Evolutionary conservation across 805 yeast genomes (phyloP).

Genomic region (Myxozyma geophila): DNA sequence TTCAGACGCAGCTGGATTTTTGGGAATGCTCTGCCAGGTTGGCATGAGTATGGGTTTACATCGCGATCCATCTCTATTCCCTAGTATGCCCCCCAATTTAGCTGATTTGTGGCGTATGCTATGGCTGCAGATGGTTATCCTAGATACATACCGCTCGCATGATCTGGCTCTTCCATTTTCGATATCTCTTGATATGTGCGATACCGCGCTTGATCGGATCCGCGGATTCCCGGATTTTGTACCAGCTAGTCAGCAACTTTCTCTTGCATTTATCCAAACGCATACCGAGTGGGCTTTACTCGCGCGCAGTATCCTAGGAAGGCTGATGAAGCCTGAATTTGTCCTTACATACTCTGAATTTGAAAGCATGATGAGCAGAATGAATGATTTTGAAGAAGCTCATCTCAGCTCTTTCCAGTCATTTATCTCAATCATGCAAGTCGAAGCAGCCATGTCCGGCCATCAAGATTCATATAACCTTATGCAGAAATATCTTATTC

Average conservation of each 20-base stretch:
- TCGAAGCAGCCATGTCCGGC: constrained; percentile 24
- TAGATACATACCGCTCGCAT: constrained; percentile 38
- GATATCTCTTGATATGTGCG: constrained; percentile 27
- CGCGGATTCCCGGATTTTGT: constrained; percentile 6
- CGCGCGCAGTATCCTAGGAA: constrained; percentile 16
- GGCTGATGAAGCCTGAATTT: constrained; percentile 18
- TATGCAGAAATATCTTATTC: constrained; percentile 26
- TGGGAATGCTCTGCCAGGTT: constrained; percentile 38
- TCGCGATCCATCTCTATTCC: constrained; percentile 39
- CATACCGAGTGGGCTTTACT: constrained; percentile 31
- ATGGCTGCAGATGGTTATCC: constrained; percentile 39
- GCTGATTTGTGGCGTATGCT: constrained; percentile 38
- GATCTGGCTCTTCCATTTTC: constrained; percentile 34
- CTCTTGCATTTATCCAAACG: constrained; percentile 18
- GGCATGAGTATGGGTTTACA: constrained; percentile 41
- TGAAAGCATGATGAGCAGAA: constrained; percentile 3
- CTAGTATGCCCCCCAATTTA: constrained; percentile 32
- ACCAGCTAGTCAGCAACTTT: constrained; percentile 16
- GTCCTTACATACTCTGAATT: constrained; percentile 16
- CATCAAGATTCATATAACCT: constrained; percentile 31
- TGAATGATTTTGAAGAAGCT: constrained; percentile 26
- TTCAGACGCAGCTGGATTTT: constrained; percentile 36
- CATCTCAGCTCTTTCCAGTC: constrained; percentile 31
- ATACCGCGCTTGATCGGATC: constrained; percentile 11
- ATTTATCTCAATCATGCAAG: constrained; percentile 24